A percentile compares a stretch with the other conserved stretches of the same genome.
Conservation (phyloP, 306 rosid genomes). For the Mimosa bimucronata region DNA sequence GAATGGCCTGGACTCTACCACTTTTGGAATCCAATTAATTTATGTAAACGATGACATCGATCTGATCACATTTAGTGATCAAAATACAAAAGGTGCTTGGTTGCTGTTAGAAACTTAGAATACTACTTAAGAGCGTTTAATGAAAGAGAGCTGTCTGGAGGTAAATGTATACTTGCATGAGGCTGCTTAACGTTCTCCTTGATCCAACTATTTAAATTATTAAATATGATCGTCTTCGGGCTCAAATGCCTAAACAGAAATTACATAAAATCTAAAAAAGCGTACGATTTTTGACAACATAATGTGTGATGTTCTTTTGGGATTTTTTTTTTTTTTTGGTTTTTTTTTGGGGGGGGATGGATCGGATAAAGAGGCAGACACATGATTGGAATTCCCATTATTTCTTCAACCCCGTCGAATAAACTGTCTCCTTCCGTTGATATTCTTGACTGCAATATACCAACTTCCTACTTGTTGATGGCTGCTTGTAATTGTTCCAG, state of each 20-base stretch:
- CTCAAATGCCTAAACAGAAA: neutral
- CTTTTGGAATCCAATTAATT: neutral
- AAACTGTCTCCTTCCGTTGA: neutral
- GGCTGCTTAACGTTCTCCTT: neutral
- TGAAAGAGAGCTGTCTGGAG: slow-evolving; percentile 1
- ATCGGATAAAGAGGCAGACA: slow-evolving; percentile 21
- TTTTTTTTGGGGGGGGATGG: neutral
- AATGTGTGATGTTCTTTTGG: neutral
- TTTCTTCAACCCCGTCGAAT: neutral
- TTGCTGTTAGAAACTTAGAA: slow-evolving; percentile 6
- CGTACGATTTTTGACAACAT: neutral
- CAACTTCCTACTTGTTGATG: slow-evolving; percentile 52
- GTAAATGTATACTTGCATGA: neutral
- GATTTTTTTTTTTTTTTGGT: too few species aligned
- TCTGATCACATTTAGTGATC: slow-evolving; percentile 14
- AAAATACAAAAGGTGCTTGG: neutral
- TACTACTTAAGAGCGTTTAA: neutral
- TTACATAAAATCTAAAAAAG: neutral
- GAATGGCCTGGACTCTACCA: slow-evolving; percentile 13
- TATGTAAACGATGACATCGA: neutral
- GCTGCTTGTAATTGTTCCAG: slow-evolving; percentile 88
- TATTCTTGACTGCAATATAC: neutral
- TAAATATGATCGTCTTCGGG: neutral
- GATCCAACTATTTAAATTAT: neutral
- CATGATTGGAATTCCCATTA: neutral